Evolutionary conservation across 1,284 basidiomycete species (phyloP), one percentile per base, ranked within the genome.

Genomic region (Caloboletus inedulis): DNA sequence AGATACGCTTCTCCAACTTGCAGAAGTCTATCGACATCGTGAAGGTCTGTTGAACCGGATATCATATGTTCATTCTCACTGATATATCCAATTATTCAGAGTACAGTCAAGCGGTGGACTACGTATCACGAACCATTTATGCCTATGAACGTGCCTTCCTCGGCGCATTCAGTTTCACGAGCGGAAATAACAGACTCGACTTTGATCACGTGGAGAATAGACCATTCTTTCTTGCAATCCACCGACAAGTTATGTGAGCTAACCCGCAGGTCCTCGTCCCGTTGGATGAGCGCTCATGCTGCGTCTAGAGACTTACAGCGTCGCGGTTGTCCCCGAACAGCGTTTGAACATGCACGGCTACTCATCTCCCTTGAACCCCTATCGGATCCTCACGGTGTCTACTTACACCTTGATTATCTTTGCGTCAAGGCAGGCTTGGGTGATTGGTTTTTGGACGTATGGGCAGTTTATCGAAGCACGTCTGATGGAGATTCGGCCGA

Each of bases 61-160:
- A 2, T 27, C 42, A 7, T 25, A 14, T 31, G 8, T n/a, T 13
- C 7, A 19, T 14, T 33, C 30, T 51, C n/a, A 14, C 39, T 47
- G 3, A 54, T n/a, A 10, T 19, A 14, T 37, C 13, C 9, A 8
- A 23, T 41, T 39, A 7, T 55, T 39, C 52, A 91, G 92, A 95
- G 64, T 85, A 93, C 61, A 80, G 87, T 18, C 85, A 86, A 34
- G 89, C 91, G 0, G 84, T 90, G 2, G 91, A 96, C 57, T 91
- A 85, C 60, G 82, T 94, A 30, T 89, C 93, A 54, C 82, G 93
- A 12, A 89, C 93, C 0, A 70, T 97, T 29, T 96, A 94, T 70
- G 85, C 91, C 0, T 94, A 94, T 57, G 94, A 96, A 63, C 84
- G 90, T 19, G 85, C 89, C 8, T 89, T 96, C 56, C 77, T 91